Percentiles rank a stretch among this genome's conserved stretches.
phyloP scores from a whole-genome alignment of 1,139 yeast genomes.

The Saccharomyces hybrid region DNA sequence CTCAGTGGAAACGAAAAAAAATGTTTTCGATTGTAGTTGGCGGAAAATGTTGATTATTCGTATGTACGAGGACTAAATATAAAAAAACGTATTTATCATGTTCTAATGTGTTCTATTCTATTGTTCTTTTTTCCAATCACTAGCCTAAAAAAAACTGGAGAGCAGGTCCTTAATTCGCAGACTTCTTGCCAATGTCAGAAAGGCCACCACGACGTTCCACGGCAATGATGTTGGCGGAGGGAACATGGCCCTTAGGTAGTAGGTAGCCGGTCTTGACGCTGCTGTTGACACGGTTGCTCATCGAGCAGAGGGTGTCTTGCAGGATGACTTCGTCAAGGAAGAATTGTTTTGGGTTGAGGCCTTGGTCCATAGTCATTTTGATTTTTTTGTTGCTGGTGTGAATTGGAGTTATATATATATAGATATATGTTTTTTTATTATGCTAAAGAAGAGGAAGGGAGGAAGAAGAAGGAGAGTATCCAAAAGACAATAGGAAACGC shows the following conservation, averaged over 20 bases:
- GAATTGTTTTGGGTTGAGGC: background rate
- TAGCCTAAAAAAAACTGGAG: background rate
- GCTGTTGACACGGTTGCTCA: conserved; percentile 43
- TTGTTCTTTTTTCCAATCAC: background rate
- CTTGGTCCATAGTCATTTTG: background rate
- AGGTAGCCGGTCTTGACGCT: conserved; percentile 56
- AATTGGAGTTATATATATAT: background rate
- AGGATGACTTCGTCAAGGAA: background rate
- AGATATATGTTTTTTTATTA: background rate
- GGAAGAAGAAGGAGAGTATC: background rate
- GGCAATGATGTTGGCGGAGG: conserved; percentile 1
- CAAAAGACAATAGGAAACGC: background rate
- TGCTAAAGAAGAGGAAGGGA: background rate
- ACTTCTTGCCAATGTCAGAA: background rate
- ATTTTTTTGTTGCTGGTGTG: background rate
- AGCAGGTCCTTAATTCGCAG: background rate
- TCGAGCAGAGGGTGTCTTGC: background rate
- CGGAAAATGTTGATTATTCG: background rate
- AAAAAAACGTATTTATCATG: background rate
- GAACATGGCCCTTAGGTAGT: conserved; percentile 8
- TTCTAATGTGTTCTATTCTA: background rate
- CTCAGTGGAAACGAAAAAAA: background rate
- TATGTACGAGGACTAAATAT: background rate
- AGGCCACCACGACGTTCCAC: background rate
- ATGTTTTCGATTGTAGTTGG: background rate